These are phyloP conservation scores for Cryphonectria radicalis DNA, from an alignment of 2,329 filamentous ascomycete species.

Conservation along the genomic window DNA sequence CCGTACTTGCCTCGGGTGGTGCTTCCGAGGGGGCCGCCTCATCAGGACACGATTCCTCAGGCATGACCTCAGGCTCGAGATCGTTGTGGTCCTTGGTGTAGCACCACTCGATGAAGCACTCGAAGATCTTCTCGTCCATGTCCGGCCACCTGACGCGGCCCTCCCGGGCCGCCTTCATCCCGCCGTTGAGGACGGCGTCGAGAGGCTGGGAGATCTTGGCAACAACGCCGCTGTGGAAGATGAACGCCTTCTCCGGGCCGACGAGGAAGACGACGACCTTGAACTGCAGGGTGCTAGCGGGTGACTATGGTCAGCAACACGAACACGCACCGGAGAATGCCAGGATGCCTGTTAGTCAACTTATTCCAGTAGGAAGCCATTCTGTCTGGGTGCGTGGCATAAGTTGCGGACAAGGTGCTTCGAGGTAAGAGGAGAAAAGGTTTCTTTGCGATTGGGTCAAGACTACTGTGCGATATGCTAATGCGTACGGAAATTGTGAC, in stretches of 20 bases:
- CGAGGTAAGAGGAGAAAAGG: not conserved
- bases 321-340: not conserved
- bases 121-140: constrained; percentile 18
- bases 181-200: constrained; percentile 8
- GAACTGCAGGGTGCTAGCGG: not conserved
- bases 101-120: constrained; percentile 20
- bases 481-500: too few species aligned
- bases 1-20: too few species aligned
- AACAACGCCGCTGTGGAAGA: not conserved
- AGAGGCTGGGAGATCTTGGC: not conserved
- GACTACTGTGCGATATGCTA: too few species aligned
- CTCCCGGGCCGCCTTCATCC: constrained; percentile 17
- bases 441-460: not conserved
- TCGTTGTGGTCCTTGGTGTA: constrained; percentile 15
- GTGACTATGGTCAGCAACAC: not conserved
- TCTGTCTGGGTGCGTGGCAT: not conserved
- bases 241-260: not conserved
- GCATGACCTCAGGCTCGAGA: not conserved
- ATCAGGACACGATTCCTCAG: not conserved
- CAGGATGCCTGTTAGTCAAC: not conserved
- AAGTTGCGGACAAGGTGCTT: not conserved
- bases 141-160: constrained; percentile 19
- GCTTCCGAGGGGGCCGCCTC: not conserved
- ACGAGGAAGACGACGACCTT: not conserved
- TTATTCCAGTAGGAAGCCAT: not conserved